Conservation (phyloP, 306 rosid genomes). For the Cucumis hystrix region DNA sequence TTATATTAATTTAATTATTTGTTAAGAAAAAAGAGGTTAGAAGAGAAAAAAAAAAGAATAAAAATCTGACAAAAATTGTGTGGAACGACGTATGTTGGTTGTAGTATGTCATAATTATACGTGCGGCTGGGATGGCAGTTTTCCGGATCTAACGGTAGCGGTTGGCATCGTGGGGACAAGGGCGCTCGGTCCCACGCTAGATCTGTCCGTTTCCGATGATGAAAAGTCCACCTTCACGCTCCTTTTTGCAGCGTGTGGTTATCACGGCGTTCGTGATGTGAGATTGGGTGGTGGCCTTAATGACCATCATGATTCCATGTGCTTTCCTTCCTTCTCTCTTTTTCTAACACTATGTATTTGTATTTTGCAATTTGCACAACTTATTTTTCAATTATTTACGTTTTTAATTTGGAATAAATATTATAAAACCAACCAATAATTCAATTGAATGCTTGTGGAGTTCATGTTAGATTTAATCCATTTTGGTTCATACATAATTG, state of each 20-base stretch:
- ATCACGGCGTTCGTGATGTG: not conserved
- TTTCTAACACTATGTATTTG: not conserved
- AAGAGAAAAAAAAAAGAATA: not conserved
- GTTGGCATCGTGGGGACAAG: slow-evolving; percentile 49
- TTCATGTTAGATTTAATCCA: not conserved
- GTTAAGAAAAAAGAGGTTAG: not conserved
- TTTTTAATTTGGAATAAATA: not conserved
- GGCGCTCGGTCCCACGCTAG: slow-evolving; percentile 27
- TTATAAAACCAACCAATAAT: not conserved
- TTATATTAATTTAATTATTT: not conserved
- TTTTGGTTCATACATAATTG: no score
- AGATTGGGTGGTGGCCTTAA: not conserved
- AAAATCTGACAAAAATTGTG: not conserved
- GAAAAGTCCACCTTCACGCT: slow-evolving; percentile 26
- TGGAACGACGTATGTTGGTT: slow-evolving; percentile 10
- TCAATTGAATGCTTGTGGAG: not conserved
- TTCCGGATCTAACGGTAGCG: slow-evolving; percentile 61
- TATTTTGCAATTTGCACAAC: not conserved
- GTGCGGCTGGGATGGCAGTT: slow-evolving; percentile 50
- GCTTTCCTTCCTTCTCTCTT: not conserved
- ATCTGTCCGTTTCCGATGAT: slow-evolving; percentile 39
- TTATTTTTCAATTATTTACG: not conserved
- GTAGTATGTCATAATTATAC: slow-evolving; percentile 16
- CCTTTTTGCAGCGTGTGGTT: not conserved
- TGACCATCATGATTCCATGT: not conserved